A percentile compares a stretch with the other conserved stretches of the same genome.
These are phyloP conservation scores for Monosporascus sp. DNA, from an alignment of 2,329 filamentous ascomycete species.

Conservation along the genomic window DNA sequence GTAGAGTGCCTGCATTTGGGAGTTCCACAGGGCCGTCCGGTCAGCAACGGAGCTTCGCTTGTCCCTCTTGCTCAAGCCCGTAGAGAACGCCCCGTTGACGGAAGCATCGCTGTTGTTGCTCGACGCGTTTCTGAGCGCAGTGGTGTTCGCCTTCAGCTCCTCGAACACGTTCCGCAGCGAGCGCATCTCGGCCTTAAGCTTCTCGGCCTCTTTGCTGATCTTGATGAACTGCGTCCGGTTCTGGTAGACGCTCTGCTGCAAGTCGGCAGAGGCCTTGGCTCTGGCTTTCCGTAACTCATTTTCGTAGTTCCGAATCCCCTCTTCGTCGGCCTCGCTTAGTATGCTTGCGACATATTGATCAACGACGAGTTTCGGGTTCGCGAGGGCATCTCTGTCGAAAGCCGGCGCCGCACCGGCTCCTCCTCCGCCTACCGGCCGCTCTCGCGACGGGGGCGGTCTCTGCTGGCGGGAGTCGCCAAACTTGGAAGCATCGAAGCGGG, in stretches of 20 bases:
- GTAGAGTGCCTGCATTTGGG: slow-evolving; percentile 77
- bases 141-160: slow-evolving; percentile 77
- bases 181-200: slow-evolving; percentile 93
- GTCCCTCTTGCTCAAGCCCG: slow-evolving; percentile 61
- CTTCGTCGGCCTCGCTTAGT: slow-evolving; percentile 79
- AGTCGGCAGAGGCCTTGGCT: slow-evolving; percentile 69
- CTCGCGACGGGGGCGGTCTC: slow-evolving; percentile 48
- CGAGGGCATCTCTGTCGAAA: slow-evolving; percentile 72
- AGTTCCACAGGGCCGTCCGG: slow-evolving; percentile 61
- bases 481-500: slow-evolving; percentile 45
- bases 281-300: slow-evolving; percentile 70
- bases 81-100: slow-evolving; percentile 46
- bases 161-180: slow-evolving; percentile 86
- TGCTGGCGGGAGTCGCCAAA: slow-evolving; percentile 46
- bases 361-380: slow-evolving; percentile 71
- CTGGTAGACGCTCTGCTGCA: slow-evolving; percentile 94
- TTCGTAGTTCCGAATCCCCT: slow-evolving; percentile 81
- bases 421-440: slow-evolving; percentile 37
- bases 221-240: slow-evolving; percentile 98
- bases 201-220: slow-evolving; percentile 98
- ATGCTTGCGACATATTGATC: slow-evolving; percentile 74
- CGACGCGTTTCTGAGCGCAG: slow-evolving; percentile 57
- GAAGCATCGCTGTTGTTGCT: slow-evolving; percentile 41
- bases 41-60: slow-evolving; percentile 86
- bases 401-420: slow-evolving; percentile 50